phyloP scores from a whole-genome alignment of 1,139 yeast genomes.

The Taiozyma sp. region DNA sequence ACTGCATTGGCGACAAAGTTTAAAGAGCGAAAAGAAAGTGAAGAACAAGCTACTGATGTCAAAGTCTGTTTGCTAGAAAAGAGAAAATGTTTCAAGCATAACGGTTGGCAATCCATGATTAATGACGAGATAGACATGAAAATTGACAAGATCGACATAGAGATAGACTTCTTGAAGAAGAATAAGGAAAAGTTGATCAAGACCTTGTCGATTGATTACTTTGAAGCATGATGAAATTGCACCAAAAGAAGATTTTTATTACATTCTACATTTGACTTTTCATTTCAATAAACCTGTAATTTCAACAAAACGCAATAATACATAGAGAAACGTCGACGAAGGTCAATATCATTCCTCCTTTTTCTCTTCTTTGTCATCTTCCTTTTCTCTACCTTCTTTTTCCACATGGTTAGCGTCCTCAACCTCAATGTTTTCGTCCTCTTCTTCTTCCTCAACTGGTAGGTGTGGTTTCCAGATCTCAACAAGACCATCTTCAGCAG shows the following conservation, averaged over 20 bases:
- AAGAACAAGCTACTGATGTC: slow-evolving; percentile 1
- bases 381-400: slow-evolving; percentile 31
- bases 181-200: slow-evolving; percentile 30
- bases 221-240: slow-evolving; percentile 20
- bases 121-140: slow-evolving; percentile 37
- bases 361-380: slow-evolving; percentile 15
- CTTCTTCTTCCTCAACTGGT: slow-evolving; percentile 38
- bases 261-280: neutral
- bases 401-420: slow-evolving; percentile 13
- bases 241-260: neutral
- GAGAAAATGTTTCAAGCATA: slow-evolving; percentile 60
- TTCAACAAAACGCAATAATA: neutral
- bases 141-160: slow-evolving; percentile 29
- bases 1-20: slow-evolving; percentile 11
- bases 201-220: slow-evolving; percentile 33
- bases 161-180: slow-evolving; percentile 21
- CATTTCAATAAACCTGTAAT: neutral
- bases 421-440: slow-evolving; percentile 31
- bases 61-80: slow-evolving; percentile 53
- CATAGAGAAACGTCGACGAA: neutral
- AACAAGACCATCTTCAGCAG: slow-evolving; percentile 72
- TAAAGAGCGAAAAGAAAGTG: slow-evolving; percentile 13
- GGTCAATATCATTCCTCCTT: neutral
- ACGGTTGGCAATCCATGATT: slow-evolving; percentile 57
- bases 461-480: slow-evolving; percentile 72